Conservation (phyloP, 1,284 basidiomycete genomes). For the Mycosarcoma mackinlayi region DNA sequence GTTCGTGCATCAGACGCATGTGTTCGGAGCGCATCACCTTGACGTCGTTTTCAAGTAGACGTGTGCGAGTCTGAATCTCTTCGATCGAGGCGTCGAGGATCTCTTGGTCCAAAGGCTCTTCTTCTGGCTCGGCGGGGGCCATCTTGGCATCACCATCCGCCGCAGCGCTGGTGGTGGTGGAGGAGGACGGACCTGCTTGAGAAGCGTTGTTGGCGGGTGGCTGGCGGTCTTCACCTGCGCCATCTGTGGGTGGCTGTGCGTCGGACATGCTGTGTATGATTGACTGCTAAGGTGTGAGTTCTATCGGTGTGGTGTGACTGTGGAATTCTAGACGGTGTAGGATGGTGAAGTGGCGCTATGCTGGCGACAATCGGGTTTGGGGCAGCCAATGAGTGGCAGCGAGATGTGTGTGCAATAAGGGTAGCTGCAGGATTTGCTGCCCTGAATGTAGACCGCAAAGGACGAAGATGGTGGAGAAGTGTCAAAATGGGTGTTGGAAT, state of each 20-base stretch:
- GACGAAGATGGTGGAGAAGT: neutral
- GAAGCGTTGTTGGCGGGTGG: slow-evolving; percentile 12
- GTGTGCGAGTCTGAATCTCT: slow-evolving; percentile 65
- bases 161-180: slow-evolving; percentile 11
- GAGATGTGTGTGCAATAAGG: no score
- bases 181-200: slow-evolving; percentile 29
- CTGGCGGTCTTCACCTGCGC: slow-evolving; percentile 22
- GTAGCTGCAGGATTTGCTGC: neutral
- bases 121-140: slow-evolving; percentile 43
- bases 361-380: no score
- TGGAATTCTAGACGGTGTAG: neutral
- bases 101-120: slow-evolving; percentile 56
- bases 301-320: neutral
- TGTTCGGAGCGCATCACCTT: slow-evolving; percentile 75
- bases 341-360: no score
- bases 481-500: slow-evolving; percentile 13
- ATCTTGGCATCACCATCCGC: slow-evolving; percentile 49
- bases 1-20: slow-evolving; percentile 89
- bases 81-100: slow-evolving; percentile 61
- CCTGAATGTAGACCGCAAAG: neutral
- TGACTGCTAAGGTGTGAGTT: no score
- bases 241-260: slow-evolving; percentile 32
- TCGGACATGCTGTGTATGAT: slow-evolving; percentile 31
- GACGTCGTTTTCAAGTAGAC: slow-evolving; percentile 67
- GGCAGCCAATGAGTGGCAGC: no score